Conservation (phyloP, 441 rosid genomes). For the Bocquillonia castaneifolia region DNA sequence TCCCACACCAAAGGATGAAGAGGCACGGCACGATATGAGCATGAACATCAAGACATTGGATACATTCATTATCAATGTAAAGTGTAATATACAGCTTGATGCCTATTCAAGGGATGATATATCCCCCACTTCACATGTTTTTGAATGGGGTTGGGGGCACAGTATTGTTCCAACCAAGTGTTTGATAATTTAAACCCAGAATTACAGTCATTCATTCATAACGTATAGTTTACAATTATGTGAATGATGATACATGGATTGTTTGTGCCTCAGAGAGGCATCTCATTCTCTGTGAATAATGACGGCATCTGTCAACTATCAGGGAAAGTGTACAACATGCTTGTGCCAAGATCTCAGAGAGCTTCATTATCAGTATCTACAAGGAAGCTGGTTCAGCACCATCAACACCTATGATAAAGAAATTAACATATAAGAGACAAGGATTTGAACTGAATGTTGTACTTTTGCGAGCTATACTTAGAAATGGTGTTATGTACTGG, state of each 20-base stretch:
- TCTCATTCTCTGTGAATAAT: neutral
- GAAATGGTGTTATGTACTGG: no score
- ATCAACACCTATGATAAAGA: slow-evolving; percentile 31
- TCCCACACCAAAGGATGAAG: neutral
- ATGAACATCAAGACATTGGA: neutral
- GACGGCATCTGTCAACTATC: neutral
- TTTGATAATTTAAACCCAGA: neutral
- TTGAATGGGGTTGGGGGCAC: neutral
- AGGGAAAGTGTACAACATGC: neutral
- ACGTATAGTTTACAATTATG: neutral
- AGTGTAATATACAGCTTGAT: neutral
- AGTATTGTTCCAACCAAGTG: neutral
- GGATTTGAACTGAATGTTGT: neutral
- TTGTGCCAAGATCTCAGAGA: slow-evolving; percentile 16
- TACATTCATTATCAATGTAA: neutral
- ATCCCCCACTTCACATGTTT: neutral
- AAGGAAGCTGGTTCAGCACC: slow-evolving; percentile 1
- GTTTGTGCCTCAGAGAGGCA: neutral
- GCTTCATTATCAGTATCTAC: slow-evolving; percentile 28
- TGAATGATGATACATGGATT: neutral
- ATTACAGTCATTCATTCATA: neutral
- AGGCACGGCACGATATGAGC: neutral
- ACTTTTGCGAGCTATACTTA: neutral
- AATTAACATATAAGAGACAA: neutral
- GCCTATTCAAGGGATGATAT: neutral